These are phyloP conservation scores for Hypholoma sublateritium DNA, from an alignment of 768 basidiomycete genomes.

Conservation along the genomic window DNA sequence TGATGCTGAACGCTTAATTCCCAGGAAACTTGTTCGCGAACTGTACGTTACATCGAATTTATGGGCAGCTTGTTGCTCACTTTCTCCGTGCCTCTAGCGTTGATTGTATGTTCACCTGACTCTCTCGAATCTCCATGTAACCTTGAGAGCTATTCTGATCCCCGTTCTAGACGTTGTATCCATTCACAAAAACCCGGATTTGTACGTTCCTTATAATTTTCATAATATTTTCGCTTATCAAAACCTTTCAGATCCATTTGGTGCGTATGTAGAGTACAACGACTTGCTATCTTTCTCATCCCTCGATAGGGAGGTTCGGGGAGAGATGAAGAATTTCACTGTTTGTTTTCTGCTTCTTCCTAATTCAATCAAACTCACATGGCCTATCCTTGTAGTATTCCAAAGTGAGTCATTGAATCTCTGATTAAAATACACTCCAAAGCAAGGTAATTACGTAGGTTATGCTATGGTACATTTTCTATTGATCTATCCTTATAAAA, in stretches of 20 bases:
- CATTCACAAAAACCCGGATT: constrained; percentile 71
- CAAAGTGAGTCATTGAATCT: constrained; percentile 8
- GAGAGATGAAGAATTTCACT: constrained; percentile 82
- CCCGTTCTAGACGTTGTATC: constrained; percentile 62
- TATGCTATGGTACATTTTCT: constrained; percentile 74
- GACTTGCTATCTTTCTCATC: not conserved
- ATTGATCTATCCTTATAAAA: too few species aligned
- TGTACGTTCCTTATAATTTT: constrained; percentile 47
- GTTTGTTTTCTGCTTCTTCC: constrained; percentile 37
- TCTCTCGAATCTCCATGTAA: not conserved
- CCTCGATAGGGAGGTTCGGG: constrained; percentile 79
- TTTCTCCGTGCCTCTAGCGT: constrained; percentile 41
- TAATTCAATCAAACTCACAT: not conserved
- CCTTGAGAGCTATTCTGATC: not conserved
- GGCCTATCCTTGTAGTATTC: constrained; percentile 11
- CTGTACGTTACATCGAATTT: constrained; percentile 49
- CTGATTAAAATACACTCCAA: not conserved
- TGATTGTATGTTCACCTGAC: constrained; percentile 52
- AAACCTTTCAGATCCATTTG: constrained; percentile 65
- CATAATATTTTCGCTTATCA: not conserved
- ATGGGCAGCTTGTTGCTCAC: not conserved
- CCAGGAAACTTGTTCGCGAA: constrained; percentile 70
- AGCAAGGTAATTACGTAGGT: constrained; percentile 42
- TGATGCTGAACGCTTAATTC: not conserved
- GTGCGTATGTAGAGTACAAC: constrained; percentile 31